Base-by-base conservation (phyloP, 176 grass and related monocot species). In the Carex kokanica region DNA sequence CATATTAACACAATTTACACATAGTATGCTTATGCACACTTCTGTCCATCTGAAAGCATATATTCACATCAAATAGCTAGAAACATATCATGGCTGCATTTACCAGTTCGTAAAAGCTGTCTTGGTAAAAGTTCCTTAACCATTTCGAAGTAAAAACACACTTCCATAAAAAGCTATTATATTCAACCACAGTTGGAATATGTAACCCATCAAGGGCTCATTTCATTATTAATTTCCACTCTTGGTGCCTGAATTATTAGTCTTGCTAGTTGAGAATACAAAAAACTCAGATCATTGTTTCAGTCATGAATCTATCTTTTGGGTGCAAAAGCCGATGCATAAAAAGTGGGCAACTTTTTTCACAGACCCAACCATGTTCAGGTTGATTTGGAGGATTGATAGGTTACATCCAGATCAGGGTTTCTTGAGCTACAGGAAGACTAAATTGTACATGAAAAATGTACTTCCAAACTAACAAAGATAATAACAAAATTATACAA, bases 401-500 rank as follows among this genome's bases (percentile, higher is more conserved):
- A 14, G 64, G 64, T 66, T 15, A 66, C 29, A 29, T 16, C 29
- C 64, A 66, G 64, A 17, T 34, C 1, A 34, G 29, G 64, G 14
- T 16, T 66, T 17, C 13, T 66, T 34, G 25, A 38, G 3, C 60
- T 5, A 10, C n/a, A 25, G 21, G 60, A 24, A 62, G 60, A 25
- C 60, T 31, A 68, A 38, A 36, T 68, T 38, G 14, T 14, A 36
- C 3, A 18, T 8, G 13, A 32, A 38, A 67, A 38, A 38, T 17
- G 36, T 68, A 0, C 31, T 38, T 68, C 3, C 27, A 31, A 64
- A 64, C 11, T 38, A 68, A 68, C 14, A 68, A 68, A 68, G 31
- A 38, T 38, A 16, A 31, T 16, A 68, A 36, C 38, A 68, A 68
- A 36, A 68, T 38, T 36, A 15, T 68, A 92, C 78, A 74, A 84